Percentiles rank a stretch among this genome's conserved stretches.
Conservation (phyloP, 2,329 filamentous ascomycete species). For the Catunica adiposa region DNA sequence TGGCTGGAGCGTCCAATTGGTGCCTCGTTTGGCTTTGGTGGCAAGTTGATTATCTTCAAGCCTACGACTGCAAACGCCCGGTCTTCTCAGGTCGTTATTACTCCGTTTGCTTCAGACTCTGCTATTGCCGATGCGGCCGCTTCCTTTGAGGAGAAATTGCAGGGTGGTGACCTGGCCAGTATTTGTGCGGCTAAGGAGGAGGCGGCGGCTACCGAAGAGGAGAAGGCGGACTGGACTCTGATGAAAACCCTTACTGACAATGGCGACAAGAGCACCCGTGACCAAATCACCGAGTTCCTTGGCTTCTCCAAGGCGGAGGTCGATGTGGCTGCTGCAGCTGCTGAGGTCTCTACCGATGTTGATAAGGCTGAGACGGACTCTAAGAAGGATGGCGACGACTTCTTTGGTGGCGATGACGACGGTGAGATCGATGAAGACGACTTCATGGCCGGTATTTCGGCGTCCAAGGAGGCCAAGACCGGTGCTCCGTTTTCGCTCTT, state of each 20-base stretch:
- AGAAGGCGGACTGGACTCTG: slow-evolving; percentile 91
- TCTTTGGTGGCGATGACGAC: slow-evolving; percentile 44
- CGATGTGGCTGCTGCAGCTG: slow-evolving; percentile 22
- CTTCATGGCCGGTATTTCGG: slow-evolving; percentile 70
- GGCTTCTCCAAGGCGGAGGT: slow-evolving; percentile 54
- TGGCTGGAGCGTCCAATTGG: slow-evolving; percentile 79
- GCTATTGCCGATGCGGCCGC: slow-evolving; percentile 70
- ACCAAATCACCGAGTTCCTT: slow-evolving; percentile 72
- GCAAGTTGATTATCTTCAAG: slow-evolving; percentile 68
- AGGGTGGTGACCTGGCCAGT: slow-evolving; percentile 55
- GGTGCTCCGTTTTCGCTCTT: slow-evolving; percentile 90
- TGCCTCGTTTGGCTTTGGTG: slow-evolving; percentile 87
- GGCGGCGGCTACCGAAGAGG: slow-evolving; percentile 65
- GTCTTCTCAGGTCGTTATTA: slow-evolving; percentile 65
- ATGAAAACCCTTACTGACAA: slow-evolving; percentile 60
- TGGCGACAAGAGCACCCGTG: slow-evolving; percentile 59
- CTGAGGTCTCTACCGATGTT: slow-evolving; percentile 17
- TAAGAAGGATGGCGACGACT: slow-evolving; percentile 61
- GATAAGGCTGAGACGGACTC: slow-evolving; percentile 21
- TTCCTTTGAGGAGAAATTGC: slow-evolving; percentile 70
- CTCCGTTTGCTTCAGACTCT: slow-evolving; percentile 76
- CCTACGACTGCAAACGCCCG: slow-evolving; percentile 39
- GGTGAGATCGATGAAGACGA: slow-evolving; percentile 53
- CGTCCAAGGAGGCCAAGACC: slow-evolving; percentile 81
- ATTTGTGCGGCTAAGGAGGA: slow-evolving; percentile 70